Conservation (phyloP, 2,329 filamentous ascomycete genomes). For the Trichoderma breve region DNA sequence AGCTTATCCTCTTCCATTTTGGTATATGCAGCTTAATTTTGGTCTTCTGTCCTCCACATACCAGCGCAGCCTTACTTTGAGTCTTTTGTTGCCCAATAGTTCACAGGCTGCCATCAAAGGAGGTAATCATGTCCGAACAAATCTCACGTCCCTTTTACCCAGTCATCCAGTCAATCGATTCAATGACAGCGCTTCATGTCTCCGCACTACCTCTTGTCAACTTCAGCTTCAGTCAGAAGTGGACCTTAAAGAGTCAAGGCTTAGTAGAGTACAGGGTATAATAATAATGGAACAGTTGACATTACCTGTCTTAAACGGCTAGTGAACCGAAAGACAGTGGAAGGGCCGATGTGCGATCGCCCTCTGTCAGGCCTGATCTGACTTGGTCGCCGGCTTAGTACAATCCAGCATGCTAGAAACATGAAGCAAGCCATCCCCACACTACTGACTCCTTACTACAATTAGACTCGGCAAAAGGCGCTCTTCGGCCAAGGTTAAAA, state of each 20-base stretch:
- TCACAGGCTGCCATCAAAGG: background rate
- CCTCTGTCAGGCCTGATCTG: background rate
- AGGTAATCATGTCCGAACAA: too few species aligned
- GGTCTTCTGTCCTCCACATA: background rate
- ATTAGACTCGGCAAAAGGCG: background rate
- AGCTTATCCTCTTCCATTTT: background rate
- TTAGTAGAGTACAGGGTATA: background rate
- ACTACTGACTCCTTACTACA: background rate
- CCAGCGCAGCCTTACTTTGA: too few species aligned
- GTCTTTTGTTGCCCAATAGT: background rate
- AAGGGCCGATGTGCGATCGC: conserved; percentile 1
- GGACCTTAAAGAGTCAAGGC: background rate
- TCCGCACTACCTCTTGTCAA: background rate
- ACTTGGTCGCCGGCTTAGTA: background rate
- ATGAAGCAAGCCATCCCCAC: background rate
- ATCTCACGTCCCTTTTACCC: background rate
- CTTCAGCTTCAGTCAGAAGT: background rate
- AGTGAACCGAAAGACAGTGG: background rate
- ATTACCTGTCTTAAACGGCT: background rate
- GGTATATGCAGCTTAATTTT: background rate
- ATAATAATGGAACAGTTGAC: background rate
- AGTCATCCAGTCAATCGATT: background rate
- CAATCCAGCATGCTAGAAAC: background rate
- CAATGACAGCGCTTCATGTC: background rate
- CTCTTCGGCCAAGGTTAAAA: background rate